phyloP scores from a whole-genome alignment of 2,329 filamentous ascomycete species.

The Penicillium occitanis region DNA sequence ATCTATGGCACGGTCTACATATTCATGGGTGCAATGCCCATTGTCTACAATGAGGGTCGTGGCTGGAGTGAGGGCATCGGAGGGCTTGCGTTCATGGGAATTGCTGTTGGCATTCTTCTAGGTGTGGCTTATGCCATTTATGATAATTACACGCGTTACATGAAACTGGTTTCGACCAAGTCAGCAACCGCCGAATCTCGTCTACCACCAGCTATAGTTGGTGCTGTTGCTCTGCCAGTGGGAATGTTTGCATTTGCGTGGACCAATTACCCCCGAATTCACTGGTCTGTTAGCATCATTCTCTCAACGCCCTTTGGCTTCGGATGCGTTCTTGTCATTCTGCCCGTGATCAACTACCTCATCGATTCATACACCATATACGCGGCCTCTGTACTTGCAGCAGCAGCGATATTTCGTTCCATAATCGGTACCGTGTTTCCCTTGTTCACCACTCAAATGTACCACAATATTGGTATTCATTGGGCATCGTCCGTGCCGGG shows the following conservation, averaged over 20 bases:
- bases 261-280: constrained; percentile 47
- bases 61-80: constrained; percentile 45
- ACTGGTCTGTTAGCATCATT: constrained; percentile 36
- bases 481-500: constrained; percentile 44
- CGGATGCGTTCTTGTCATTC: constrained; percentile 36
- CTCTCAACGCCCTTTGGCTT: constrained; percentile 35
- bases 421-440: constrained; percentile 46
- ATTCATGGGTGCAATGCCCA: constrained; percentile 50
- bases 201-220: constrained; percentile 47
- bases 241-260: constrained; percentile 58
- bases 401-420: constrained; percentile 44
- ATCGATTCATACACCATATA: constrained; percentile 40
- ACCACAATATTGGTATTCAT: constrained; percentile 41
- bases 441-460: constrained; percentile 45
- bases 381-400: constrained; percentile 38
- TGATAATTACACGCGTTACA: constrained; percentile 33
- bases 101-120: constrained; percentile 36
- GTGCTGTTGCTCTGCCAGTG: constrained; percentile 50
- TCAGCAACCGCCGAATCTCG: constrained; percentile 57
- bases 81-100: constrained; percentile 45
- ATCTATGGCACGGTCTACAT: constrained; percentile 51
- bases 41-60: constrained; percentile 46
- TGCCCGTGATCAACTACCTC: constrained; percentile 38
- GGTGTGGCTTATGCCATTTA: constrained; percentile 36
- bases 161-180: constrained; percentile 40